These are phyloP conservation scores for Trypanosoma cruzi DNA, from an alignment of 208 protist genomes.

Conservation along the genomic window DNA sequence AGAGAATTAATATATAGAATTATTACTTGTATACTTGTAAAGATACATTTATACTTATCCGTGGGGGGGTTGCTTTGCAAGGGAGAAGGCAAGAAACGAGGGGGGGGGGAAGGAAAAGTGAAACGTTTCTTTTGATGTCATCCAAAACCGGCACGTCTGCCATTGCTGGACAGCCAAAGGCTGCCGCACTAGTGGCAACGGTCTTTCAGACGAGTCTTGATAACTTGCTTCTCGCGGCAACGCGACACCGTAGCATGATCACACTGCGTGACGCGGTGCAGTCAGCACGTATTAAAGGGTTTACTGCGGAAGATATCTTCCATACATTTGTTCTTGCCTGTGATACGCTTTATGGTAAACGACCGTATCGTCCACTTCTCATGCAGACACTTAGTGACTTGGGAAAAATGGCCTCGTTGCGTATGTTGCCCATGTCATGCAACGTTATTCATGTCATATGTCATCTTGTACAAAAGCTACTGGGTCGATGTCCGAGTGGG, in stretches of 20 bases:
- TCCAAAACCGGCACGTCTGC: no score
- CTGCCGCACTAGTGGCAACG: constrained; percentile 14
- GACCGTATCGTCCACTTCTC: constrained; percentile 38
- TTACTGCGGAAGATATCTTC: constrained; percentile 48
- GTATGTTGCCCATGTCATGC: constrained; percentile 52
- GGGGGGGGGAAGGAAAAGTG: neutral
- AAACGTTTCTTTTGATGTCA: neutral
- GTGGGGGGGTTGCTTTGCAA: neutral
- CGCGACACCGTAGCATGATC: constrained; percentile 42
- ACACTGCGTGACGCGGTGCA: constrained; percentile 59
- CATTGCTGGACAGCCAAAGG: neutral
- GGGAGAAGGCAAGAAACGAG: neutral
- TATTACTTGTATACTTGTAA: neutral
- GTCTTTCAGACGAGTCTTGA: constrained; percentile 60
- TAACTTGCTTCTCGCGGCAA: constrained; percentile 49
- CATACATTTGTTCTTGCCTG: constrained; percentile 64
- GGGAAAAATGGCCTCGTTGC: constrained; percentile 66
- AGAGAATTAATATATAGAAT: neutral
- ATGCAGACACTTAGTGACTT: constrained; percentile 70
- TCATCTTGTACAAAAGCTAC: constrained; percentile 42
- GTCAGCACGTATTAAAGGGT: constrained; percentile 42
- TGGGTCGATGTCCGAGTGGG: neutral
- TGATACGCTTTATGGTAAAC: constrained; percentile 29
- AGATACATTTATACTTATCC: neutral
- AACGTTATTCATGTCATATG: constrained; percentile 46